These are phyloP conservation scores for Aspergillus wentii DNA, from an alignment of 495 filamentous ascomycete species.

Conservation along the genomic window DNA sequence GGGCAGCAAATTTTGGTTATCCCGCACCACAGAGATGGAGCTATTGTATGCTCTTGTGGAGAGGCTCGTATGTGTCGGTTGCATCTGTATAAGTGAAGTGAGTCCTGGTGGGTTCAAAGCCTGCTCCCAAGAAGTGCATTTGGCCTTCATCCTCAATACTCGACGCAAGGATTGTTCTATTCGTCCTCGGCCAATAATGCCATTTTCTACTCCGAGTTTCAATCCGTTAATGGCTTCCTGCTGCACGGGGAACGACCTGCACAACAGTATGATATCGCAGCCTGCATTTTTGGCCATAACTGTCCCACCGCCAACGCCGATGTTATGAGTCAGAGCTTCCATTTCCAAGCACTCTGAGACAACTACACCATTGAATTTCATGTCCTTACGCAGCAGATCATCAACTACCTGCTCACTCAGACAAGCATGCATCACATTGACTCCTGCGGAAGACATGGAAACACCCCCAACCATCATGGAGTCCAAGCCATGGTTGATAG, in stretches of 20 bases:
- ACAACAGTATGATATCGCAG: constrained; percentile 80
- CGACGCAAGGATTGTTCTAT: constrained; percentile 69
- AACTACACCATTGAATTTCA: constrained; percentile 85
- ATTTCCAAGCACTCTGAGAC: constrained; percentile 94
- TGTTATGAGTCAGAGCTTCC: constrained; percentile 86
- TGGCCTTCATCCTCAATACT: constrained; percentile 69
- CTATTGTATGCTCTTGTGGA: constrained; percentile 79
- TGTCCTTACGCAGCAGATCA: constrained; percentile 71
- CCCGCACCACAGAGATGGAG: constrained; percentile 81
- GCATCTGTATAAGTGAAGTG: constrained; percentile 65
- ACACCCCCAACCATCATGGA: constrained; percentile 92
- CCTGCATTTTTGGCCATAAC: constrained; percentile 94
- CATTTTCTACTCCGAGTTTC: constrained; percentile 80
- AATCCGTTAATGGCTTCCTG: constrained; percentile 81
- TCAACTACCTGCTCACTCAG: constrained; percentile 87
- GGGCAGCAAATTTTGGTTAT: constrained; percentile 73
- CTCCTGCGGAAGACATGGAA: constrained; percentile 77
- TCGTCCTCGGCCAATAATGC: constrained; percentile 70
- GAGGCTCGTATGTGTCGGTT: constrained; percentile 70
- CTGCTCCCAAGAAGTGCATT: constrained; percentile 78
- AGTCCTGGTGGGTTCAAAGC: constrained; percentile 76
- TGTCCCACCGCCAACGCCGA: constrained; percentile 85
- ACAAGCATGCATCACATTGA: constrained; percentile 90
- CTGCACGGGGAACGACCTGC: constrained; percentile 78
- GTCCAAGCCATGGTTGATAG: constrained; percentile 76